Conservation (phyloP, 2,329 filamentous ascomycete genomes). For the Sclerotinia borealis region DNA sequence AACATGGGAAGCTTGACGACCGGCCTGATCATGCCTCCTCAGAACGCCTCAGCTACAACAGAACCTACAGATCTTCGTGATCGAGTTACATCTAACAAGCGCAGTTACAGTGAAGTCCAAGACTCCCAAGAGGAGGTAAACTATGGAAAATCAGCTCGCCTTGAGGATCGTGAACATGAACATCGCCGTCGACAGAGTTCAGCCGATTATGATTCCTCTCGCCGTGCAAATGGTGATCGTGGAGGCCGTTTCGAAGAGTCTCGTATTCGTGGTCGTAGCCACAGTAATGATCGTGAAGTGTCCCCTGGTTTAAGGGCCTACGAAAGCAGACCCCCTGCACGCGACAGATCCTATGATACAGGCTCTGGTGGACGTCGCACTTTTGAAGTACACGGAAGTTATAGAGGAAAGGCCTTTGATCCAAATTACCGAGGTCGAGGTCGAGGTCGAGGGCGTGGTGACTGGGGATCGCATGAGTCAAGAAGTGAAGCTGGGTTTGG, state of each 20-base stretch:
- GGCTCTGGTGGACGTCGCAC: constrained; percentile 20
- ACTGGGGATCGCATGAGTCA: constrained; percentile 16
- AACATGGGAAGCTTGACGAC: not conserved
- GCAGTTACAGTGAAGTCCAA: constrained; percentile 26
- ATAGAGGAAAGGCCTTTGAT: constrained; percentile 29
- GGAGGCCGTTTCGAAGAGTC: constrained; percentile 20
- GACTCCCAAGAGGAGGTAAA: constrained; percentile 15
- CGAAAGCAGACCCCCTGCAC: constrained; percentile 22
- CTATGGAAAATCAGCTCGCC: constrained; percentile 25
- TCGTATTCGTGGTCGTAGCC: constrained; percentile 18
- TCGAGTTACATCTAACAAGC: constrained; percentile 27
- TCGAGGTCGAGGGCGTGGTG: constrained; percentile 26
- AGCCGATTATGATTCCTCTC: constrained; percentile 18
- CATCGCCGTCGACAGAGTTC: constrained; percentile 21
- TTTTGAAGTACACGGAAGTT: constrained; percentile 21
- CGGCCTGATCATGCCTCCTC: not conserved
- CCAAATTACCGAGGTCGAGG: constrained; percentile 28
- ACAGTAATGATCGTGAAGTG: constrained; percentile 25
- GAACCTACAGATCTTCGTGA: constrained; percentile 15
- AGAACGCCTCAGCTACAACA: not conserved
- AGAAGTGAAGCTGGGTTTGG: constrained; percentile 19
- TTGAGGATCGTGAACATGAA: constrained; percentile 22
- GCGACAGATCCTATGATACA: constrained; percentile 19
- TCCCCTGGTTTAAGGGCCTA: constrained; percentile 24
- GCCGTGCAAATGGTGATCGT: constrained; percentile 20